A percentile compares a stretch with the other conserved stretches of the same genome.
phyloP scores from a whole-genome alignment of 2,329 filamentous ascomycete genomes.

The Microthyrium microscopicum region DNA sequence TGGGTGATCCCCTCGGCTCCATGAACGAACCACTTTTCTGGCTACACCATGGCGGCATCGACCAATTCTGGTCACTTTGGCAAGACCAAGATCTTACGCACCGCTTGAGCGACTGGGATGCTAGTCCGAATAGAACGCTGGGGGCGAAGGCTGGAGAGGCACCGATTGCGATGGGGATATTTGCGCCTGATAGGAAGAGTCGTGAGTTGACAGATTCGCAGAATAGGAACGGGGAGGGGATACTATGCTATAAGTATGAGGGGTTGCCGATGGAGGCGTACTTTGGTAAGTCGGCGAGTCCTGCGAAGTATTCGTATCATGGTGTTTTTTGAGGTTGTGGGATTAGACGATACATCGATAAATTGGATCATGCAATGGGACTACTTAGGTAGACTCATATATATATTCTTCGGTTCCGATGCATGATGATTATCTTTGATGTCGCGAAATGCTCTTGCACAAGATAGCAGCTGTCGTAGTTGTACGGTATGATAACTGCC shows the following conservation, averaged over 20 bases:
- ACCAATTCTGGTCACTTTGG: constrained; percentile 8
- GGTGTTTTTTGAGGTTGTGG: too few relatives aligned
- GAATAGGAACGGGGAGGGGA: constrained; percentile 5
- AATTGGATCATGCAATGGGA: too few relatives aligned
- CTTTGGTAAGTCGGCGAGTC: background rate
- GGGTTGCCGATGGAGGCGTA: background rate
- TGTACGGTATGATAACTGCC: too few relatives aligned
- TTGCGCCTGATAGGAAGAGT: background rate
- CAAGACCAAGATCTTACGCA: constrained; percentile 3
- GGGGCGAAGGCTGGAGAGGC: background rate
- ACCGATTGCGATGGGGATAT: constrained; percentile 1
- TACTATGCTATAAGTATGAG: constrained; percentile 8
- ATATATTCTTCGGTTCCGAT: too few relatives aligned
- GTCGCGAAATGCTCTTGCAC: too few relatives aligned
- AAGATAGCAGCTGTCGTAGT: too few relatives aligned
- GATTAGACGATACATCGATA: too few relatives aligned
- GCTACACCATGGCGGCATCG: constrained; percentile 7
- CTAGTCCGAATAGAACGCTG: constrained; percentile 7
- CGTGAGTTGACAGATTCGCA: constrained; percentile 5
- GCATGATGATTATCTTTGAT: too few relatives aligned
- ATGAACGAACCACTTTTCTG: constrained; percentile 9
- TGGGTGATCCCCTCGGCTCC: constrained; percentile 5
- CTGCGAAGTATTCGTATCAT: too few relatives aligned
- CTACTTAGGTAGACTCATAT: too few relatives aligned
- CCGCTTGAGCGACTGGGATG: constrained; percentile 18